Evolutionary conservation across 2,329 filamentous ascomycete species (phyloP).

Genomic region (Fusarium xylarioides): DNA sequence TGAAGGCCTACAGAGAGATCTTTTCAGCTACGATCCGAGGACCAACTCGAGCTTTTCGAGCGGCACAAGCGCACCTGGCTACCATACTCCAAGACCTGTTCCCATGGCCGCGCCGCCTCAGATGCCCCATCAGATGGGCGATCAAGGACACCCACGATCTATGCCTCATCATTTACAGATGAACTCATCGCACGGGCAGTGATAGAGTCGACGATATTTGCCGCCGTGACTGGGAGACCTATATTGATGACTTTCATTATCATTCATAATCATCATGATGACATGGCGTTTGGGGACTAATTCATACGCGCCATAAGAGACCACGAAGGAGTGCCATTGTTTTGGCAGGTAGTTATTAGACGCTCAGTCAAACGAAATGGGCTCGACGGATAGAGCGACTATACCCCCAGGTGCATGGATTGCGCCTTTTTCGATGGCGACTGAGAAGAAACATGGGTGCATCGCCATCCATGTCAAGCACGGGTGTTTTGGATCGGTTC

Average conservation of each 20-base stretch:
- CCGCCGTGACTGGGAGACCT: neutral
- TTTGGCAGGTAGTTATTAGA: constrained; percentile 4
- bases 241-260: constrained; percentile 27
- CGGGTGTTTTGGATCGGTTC: constrained; percentile 13
- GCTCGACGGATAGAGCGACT: constrained; percentile 25
- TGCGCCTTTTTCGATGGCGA: constrained; percentile 16
- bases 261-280: constrained; percentile 30
- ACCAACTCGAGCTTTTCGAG: constrained; percentile 56
- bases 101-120: constrained; percentile 39
- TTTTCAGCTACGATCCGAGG: constrained; percentile 50
- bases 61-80: constrained; percentile 44
- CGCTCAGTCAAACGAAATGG: constrained; percentile 3
- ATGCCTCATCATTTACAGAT: constrained; percentile 41
- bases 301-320: constrained; percentile 23
- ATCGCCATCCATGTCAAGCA: constrained; percentile 15
- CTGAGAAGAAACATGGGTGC: constrained; percentile 6
- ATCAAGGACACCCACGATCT: constrained; percentile 37
- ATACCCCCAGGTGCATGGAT: constrained; percentile 30
- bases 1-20: constrained; percentile 59
- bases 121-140: constrained; percentile 35
- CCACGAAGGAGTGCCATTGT: constrained; percentile 19
- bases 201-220: neutral
- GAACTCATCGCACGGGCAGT: constrained; percentile 34
- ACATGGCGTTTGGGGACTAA: constrained; percentile 33
- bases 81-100: constrained; percentile 38